Conservation (phyloP, 2,329 filamentous ascomycete genomes). For the Parastagonospora avenae region DNA sequence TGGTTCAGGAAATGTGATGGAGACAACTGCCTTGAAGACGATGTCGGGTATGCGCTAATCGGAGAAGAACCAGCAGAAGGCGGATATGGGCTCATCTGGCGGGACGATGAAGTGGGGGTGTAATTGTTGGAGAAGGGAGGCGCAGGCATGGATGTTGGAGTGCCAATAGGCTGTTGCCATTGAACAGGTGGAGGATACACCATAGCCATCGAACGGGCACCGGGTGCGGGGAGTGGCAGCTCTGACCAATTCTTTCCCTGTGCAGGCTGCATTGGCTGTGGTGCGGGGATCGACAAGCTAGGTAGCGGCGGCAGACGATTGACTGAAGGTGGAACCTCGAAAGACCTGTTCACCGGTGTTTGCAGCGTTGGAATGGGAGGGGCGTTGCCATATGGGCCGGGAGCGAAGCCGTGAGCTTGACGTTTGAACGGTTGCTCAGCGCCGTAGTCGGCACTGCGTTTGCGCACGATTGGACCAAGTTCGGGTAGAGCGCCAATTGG, state of each 20-base stretch:
- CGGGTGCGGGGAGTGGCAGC: slow-evolving; percentile 56
- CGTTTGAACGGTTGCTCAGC: slow-evolving; percentile 65
- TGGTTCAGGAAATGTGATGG: slow-evolving; percentile 87
- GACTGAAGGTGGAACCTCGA: slow-evolving; percentile 44
- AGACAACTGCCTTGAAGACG: slow-evolving; percentile 75
- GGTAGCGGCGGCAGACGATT: slow-evolving; percentile 69
- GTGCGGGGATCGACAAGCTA: slow-evolving; percentile 69
- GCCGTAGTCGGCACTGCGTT: slow-evolving; percentile 62
- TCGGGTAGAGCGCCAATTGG: slow-evolving; percentile 51
- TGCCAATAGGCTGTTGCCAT: slow-evolving; percentile 55
- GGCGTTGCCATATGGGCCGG: slow-evolving; percentile 43
- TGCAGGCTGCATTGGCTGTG: slow-evolving; percentile 34
- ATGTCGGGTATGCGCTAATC: slow-evolving; percentile 66
- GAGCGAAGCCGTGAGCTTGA: slow-evolving; percentile 43
- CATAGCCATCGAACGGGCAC: slow-evolving; percentile 73
- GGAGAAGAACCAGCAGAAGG: slow-evolving; percentile 68
- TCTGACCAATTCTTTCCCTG: slow-evolving; percentile 51
- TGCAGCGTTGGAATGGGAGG: slow-evolving; percentile 43
- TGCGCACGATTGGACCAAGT: slow-evolving; percentile 52
- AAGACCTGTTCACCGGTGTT: slow-evolving; percentile 39
- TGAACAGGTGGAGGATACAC: slow-evolving; percentile 68
- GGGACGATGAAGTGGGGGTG: slow-evolving; percentile 45
- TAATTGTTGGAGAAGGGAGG: slow-evolving; percentile 33
- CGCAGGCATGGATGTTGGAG: slow-evolving; percentile 38
- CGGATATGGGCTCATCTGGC: slow-evolving; percentile 58